Evolutionary conservation across 441 rosid species (phyloP).

Genomic region (Eutrema salsugineum): DNA sequence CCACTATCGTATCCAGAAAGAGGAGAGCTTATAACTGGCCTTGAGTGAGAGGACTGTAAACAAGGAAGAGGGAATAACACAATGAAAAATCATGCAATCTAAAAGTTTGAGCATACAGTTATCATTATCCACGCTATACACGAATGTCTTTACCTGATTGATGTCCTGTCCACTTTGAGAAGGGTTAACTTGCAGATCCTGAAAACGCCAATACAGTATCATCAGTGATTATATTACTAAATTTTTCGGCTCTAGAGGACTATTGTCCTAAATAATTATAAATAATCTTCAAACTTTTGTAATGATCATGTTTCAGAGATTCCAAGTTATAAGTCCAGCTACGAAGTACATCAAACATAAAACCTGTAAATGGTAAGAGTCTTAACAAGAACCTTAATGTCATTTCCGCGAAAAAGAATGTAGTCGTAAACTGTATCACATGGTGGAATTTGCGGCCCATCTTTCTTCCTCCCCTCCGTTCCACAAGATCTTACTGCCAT

Average conservation of each 20-base stretch:
- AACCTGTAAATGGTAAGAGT: background rate
- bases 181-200: constrained; percentile 61
- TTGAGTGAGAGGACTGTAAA: constrained; percentile 30
- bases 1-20: constrained; percentile 23
- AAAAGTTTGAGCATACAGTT: background rate
- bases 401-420: constrained; percentile 57
- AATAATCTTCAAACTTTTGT: background rate
- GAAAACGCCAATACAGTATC: constrained; percentile 16
- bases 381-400: constrained; percentile 38
- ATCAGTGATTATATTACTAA: background rate
- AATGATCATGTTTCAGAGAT: background rate
- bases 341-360: background rate
- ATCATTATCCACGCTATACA: background rate
- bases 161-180: constrained; percentile 37
- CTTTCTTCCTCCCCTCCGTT: constrained; percentile 55
- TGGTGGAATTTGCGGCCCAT: constrained; percentile 44
- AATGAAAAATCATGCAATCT: background rate
- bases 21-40: constrained; percentile 27
- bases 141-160: constrained; percentile 39
- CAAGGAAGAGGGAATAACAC: background rate
- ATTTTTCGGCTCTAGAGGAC: too few species aligned
- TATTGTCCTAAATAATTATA: background rate
- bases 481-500: constrained; percentile 49
- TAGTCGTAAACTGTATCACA: constrained; percentile 45
- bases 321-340: background rate